Evolutionary conservation across 495 filamentous ascomycete genomes (phyloP), one percentile per base, ranked within the genome.

Genomic region (Aspergillus cristatus): DNA sequence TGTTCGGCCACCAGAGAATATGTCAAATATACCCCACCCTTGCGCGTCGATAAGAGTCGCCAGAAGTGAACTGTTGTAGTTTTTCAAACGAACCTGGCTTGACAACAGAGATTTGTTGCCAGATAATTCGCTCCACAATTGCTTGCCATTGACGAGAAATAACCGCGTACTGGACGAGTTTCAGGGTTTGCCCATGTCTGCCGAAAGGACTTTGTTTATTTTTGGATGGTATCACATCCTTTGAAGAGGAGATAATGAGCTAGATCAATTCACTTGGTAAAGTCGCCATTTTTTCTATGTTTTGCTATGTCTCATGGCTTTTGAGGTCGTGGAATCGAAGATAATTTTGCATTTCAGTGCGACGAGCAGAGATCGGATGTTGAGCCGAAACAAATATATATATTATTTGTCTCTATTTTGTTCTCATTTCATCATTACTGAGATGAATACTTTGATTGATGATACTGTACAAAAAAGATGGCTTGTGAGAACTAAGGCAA

Each of bases 121-220:
- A 34, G 7, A 34, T 15, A 7, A 34, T 34, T 6, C 11, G 11
- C 32, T 34, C 32, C 15, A 34, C 32, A n/a, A n/a, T 18, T 34
- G 32, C 32, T 34, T 34, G 32, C 32, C 32, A 34, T 34, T 34
- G 32, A 6, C 32, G 32, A 6, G 32, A 34, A 18, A 34, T 18
- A n/a, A 18, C 18, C 17, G 32, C 17, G 32, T 34, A 34, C 11
- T 34, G 11, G 32, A 16, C 32, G 17, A 34, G 10, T 34, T 34
- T 34, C 20, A 26, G 6, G 24, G 24, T 26, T 26, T 11, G 24
- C n/a, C n/a, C n/a, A n/a, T n/a, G n/a, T n/a, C n/a, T n/a, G n/a
- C n/a, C n/a, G n/a, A n/a, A n/a, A n/a, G n/a, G n/a, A n/a, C n/a
- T n/a, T n/a, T n/a, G n/a, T n/a, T n/a, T n/a, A 11, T 26, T 6